Evolutionary conservation across 1,284 basidiomycete genomes (phyloP), one percentile per base, ranked within the genome.

Genomic region (Puccinia polysora): DNA sequence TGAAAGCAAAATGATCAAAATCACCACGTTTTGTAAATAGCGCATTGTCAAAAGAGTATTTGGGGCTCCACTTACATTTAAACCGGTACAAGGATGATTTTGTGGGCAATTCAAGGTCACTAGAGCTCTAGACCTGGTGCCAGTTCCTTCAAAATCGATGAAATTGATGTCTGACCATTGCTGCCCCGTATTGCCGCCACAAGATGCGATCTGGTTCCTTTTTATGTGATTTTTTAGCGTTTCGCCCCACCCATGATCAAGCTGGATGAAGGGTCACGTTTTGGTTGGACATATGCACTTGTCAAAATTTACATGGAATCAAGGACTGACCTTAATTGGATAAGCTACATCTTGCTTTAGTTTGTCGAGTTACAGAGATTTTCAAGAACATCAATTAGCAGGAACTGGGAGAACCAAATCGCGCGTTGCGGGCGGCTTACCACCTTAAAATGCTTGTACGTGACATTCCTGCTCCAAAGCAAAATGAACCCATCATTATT

Each of bases 341-440:
- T 69, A 69, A 15, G 65, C 65, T 2, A 69, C 65, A 20, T 59
- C 30, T 10, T 38, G 32, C 65, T 69, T 43, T 20, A 69, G 25
- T 18, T 32, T 43, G 23, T 7, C 14, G 28, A 32, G 8, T 2
- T 30, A 23, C 28, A 32, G 32, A 47, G 43, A 30, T 62, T 3
- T 43, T 25, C 28, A n/a, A 28, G 8, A 58, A 58, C 32, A 18
- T 28, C 14, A 5, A 23, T 18, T 20, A 34, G 32, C 7, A 20
- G 32, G 2, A 7, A 28, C 20, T 20, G 1, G n/a, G n/a, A 10
- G 28, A 43, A 49, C 20, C 8, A 3, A 20, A 32, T 23, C 12
- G 12, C 20, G 18, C 23, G 2, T 49, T 10, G 55, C n/a, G n/a
- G n/a, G n/a, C n/a, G 14, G 30, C 55, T 59, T 34, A 69, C 65